Percentiles rank a stretch among this genome's conserved stretches.
These are phyloP conservation scores for Dactylella cylindrospora DNA, from an alignment of 2,329 filamentous ascomycete species.

Conservation along the genomic window DNA sequence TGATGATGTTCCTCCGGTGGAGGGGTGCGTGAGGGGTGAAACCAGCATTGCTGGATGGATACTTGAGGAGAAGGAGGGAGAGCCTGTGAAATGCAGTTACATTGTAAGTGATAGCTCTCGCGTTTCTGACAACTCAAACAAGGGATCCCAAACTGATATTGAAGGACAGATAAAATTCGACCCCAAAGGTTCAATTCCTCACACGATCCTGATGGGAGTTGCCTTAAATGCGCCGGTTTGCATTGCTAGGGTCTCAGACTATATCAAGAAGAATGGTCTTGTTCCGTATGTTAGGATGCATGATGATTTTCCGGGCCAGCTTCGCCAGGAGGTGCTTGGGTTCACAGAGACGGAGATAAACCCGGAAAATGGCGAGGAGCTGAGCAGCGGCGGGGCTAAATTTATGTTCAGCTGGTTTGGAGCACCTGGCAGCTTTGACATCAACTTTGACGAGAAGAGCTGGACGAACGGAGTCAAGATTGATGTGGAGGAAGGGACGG, in stretches of 20 bases:
- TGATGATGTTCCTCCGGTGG: conserved; percentile 26
- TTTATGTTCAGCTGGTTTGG: conserved; percentile 39
- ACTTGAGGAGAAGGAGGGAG: conserved; percentile 17
- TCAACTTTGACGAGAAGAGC: conserved; percentile 25
- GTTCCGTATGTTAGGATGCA: conserved; percentile 30
- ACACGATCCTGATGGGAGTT: conserved; percentile 10
- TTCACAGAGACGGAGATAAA: conserved; percentile 13
- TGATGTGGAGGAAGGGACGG: conserved; percentile 22
- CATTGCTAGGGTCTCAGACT: conserved; percentile 13
- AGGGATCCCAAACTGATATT: no score
- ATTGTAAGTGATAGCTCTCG: conserved; percentile 31
- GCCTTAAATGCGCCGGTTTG: conserved; percentile 31
- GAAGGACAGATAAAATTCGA: conserved; percentile 43
- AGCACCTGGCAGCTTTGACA: conserved; percentile 21
- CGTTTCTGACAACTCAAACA: no score
- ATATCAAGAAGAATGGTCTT: conserved; percentile 29
- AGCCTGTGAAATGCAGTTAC: conserved; percentile 29
- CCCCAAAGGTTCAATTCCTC: conserved; percentile 29
- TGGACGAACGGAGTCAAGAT: conserved; percentile 31
- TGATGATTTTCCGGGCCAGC: conserved; percentile 27
- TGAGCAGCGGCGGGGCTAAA: conserved; percentile 10
- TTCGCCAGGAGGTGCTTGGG: conserved; percentile 17
- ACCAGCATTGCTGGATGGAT: conserved; percentile 28
- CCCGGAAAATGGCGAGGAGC: conserved; percentile 13
- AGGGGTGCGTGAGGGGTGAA: conserved; percentile 25